These are phyloP conservation scores for Metschnikowia shivogae DNA, from an alignment of 805 yeast species.

Conservation along the genomic window DNA sequence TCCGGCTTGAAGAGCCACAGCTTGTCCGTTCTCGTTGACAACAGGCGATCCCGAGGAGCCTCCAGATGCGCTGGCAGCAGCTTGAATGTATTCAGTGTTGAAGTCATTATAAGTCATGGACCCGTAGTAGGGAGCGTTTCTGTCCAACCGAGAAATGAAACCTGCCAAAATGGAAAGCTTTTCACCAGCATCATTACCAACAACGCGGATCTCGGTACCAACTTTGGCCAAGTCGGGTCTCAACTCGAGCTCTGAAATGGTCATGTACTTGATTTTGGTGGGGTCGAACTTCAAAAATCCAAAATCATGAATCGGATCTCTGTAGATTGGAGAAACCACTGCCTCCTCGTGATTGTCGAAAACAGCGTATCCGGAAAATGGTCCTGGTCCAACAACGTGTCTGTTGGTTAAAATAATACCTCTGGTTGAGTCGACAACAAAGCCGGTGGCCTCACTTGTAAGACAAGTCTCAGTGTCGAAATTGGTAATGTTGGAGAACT, in stretches of 20 bases:
- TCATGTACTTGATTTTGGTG: slow-evolving; percentile 63
- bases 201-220: slow-evolving; percentile 91
- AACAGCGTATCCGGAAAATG: slow-evolving; percentile 85
- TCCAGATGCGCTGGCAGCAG: slow-evolving; percentile 94
- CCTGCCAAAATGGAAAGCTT: slow-evolving; percentile 86
- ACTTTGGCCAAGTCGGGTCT: slow-evolving; percentile 81
- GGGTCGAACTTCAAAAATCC: slow-evolving; percentile 85
- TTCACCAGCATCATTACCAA: slow-evolving; percentile 96
- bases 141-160: slow-evolving; percentile 76
- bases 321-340: slow-evolving; percentile 75
- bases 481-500: slow-evolving; percentile 78
- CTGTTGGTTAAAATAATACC: slow-evolving; percentile 89
- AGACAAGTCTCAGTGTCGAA: slow-evolving; percentile 82
- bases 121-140: slow-evolving; percentile 95
- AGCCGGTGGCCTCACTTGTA: slow-evolving; percentile 92
- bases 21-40: slow-evolving; percentile 82
- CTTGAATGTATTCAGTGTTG: slow-evolving; percentile 91
- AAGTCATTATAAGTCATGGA: slow-evolving; percentile 84
- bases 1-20: slow-evolving; percentile 92
- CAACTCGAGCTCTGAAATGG: slow-evolving; percentile 59
- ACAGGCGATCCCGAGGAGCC: slow-evolving; percentile 97
- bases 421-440: slow-evolving; percentile 76
- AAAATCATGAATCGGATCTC: slow-evolving; percentile 95
- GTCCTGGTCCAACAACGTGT: slow-evolving; percentile 95
- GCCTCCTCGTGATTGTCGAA: slow-evolving; percentile 95